phyloP scores from a whole-genome alignment of 2,329 filamentous ascomycete genomes.

The Phialophora macrospora region DNA sequence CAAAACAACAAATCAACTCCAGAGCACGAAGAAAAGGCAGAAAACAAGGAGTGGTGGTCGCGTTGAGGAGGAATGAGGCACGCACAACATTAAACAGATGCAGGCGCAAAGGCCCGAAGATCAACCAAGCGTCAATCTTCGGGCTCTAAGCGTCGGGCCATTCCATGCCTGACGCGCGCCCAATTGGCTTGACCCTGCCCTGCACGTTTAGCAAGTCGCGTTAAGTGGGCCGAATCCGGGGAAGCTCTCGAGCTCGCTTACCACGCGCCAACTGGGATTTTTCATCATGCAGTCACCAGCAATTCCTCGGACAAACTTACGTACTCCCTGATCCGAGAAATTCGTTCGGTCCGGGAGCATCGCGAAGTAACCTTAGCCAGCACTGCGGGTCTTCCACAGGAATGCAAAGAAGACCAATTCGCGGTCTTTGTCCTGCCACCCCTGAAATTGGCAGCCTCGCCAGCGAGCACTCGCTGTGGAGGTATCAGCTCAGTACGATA shows the following conservation, averaged over 20 bases:
- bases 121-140: constrained; percentile 1
- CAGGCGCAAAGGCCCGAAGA: neutral
- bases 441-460: neutral
- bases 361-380: neutral
- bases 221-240: neutral
- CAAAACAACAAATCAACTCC: neutral
- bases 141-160: neutral
- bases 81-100: neutral
- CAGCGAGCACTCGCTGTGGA: neutral
- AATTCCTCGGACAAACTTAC: neutral
- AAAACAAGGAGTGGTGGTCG: neutral
- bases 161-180: neutral
- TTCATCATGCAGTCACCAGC: neutral
- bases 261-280: no score
- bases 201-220: neutral
- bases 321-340: neutral
- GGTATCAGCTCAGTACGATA: neutral
- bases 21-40: neutral
- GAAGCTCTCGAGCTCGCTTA: neutral
- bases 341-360: neutral
- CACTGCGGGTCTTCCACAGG: neutral
- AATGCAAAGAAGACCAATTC: neutral
- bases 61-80: neutral
- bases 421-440: neutral
- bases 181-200: neutral